phyloP scores from a whole-genome alignment of 2,329 filamentous ascomycete species.

The Orbilia brochopaga region DNA sequence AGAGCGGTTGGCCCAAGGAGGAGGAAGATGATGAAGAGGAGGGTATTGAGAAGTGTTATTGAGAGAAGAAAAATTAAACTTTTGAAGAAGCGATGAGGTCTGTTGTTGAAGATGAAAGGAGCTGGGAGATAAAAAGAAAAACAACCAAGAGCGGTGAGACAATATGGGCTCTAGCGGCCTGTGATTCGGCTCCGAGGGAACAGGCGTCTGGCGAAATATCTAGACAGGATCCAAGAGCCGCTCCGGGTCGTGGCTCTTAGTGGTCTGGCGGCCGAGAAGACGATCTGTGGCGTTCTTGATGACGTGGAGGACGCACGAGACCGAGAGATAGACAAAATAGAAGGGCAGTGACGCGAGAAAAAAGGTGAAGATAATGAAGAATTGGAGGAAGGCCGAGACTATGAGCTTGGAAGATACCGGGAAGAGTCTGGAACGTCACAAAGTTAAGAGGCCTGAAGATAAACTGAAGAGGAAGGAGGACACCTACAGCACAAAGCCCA shows the following conservation, averaged over 20 bases:
- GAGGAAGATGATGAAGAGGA: no score
- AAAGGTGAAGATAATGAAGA: not conserved
- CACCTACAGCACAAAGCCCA: not conserved
- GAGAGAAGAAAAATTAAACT: no score
- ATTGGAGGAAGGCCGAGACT: constrained; percentile 1
- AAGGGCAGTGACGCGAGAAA: constrained; percentile 5
- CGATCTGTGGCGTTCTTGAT: not conserved
- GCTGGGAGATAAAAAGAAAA: no score
- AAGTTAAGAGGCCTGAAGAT: not conserved
- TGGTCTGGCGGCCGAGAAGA: not conserved
- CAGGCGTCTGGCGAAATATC: not conserved
- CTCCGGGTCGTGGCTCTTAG: constrained; percentile 4
- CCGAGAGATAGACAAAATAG: not conserved
- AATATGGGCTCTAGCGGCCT: not conserved
- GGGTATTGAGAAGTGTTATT: no score
- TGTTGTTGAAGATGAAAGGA: no score
- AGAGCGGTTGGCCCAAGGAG: no score
- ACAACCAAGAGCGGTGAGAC: no score
- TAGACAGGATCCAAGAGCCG: not conserved
- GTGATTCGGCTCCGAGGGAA: not conserved
- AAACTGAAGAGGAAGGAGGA: constrained; percentile 5
- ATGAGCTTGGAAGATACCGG: constrained; percentile 1
- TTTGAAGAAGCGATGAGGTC: no score
- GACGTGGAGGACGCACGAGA: not conserved
- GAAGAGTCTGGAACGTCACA: not conserved